Percentiles rank a stretch among this genome's conserved stretches.
Conservation (phyloP, 768 basidiomycete species). For the Cystobasidium onofrii region DNA sequence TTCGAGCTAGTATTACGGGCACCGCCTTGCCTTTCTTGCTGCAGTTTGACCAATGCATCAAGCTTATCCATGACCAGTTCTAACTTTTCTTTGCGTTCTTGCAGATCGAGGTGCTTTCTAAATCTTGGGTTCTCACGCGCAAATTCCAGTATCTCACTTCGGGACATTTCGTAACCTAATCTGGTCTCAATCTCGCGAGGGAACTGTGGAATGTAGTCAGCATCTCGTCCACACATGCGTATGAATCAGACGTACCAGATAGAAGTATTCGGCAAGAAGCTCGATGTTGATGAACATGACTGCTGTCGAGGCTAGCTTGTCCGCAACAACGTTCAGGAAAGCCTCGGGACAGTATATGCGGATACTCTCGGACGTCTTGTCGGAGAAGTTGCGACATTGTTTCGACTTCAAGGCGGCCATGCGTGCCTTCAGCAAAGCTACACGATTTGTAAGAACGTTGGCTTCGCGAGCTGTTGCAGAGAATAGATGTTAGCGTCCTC, state of each 20-base stretch:
- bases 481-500: no score
- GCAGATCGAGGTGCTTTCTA: conserved; percentile 76
- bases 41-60: conserved; percentile 86
- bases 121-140: conserved; percentile 92
- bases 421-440: conserved; percentile 74
- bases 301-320: conserved; percentile 90
- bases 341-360: conserved; percentile 90
- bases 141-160: conserved; percentile 78
- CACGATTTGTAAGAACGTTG: conserved; percentile 71
- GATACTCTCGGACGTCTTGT: conserved; percentile 68
- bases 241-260: conserved; percentile 58
- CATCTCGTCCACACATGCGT: background rate
- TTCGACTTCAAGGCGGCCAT: conserved; percentile 77
- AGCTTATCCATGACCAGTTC: conserved; percentile 66
- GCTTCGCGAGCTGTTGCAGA: conserved; percentile 73
- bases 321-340: conserved; percentile 90
- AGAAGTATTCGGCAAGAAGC: conserved; percentile 95
- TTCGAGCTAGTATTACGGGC: background rate
- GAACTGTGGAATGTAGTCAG: conserved; percentile 54
- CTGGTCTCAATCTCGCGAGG: conserved; percentile 94
- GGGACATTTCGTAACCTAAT: conserved; percentile 83
- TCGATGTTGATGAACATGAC: conserved; percentile 99
- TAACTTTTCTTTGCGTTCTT: conserved; percentile 93
- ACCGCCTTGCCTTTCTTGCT: conserved; percentile 58
- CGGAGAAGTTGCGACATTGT: conserved; percentile 54